These are phyloP conservation scores for Euphorbia corollata DNA, from an alignment of 441 rosid genomes.

Conservation along the genomic window DNA sequence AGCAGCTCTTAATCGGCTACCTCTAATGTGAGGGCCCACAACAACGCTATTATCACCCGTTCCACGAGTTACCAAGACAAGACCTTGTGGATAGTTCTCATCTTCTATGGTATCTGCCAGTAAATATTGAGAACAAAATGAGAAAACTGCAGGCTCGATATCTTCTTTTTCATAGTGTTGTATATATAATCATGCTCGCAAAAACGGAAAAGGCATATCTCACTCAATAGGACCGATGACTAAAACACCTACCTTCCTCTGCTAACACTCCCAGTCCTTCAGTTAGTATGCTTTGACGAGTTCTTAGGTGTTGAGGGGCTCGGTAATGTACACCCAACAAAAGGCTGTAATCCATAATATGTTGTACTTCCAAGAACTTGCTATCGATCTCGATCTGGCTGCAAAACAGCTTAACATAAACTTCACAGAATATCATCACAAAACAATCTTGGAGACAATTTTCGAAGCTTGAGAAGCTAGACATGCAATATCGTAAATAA, in stretches of 20 bases:
- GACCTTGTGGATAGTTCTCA: conserved; percentile 84
- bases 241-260: conserved; percentile 62
- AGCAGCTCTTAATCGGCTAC: conserved; percentile 81
- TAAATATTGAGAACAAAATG: conserved; percentile 22
- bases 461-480: conserved; percentile 11
- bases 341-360: conserved; percentile 98
- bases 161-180: neutral
- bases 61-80: conserved; percentile 88
- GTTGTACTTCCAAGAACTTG: conserved; percentile 73
- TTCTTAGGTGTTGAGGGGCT: conserved; percentile 80
- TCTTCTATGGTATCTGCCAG: conserved; percentile 61
- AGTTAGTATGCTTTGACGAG: conserved; percentile 38
- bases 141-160: neutral
- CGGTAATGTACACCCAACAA: conserved; percentile 94
- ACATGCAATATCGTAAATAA: neutral
- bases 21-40: conserved; percentile 88
- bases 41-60: conserved; percentile 51
- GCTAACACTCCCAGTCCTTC: conserved; percentile 79
- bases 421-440: neutral
- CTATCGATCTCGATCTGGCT: conserved; percentile 91
- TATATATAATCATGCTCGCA: neutral
- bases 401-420: conserved; percentile 17
- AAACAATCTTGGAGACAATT: neutral
- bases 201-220: neutral
- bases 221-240: neutral